phyloP scores from a whole-genome alignment of 352 stramenopile genomes.

The Globisporangium solare region DNA sequence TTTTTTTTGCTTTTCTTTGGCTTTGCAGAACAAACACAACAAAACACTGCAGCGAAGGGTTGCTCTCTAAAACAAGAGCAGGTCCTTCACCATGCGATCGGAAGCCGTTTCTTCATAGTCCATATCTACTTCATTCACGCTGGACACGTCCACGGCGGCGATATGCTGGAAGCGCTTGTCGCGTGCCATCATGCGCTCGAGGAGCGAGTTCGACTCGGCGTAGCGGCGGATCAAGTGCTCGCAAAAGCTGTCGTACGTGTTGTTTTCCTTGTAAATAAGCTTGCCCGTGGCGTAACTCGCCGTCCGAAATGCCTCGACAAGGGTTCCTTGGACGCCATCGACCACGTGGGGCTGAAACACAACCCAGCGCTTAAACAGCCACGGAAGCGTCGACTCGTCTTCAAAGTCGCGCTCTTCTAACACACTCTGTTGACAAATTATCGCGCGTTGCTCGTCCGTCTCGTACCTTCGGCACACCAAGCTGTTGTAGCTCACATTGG shows the following conservation, averaged over 20 bases:
- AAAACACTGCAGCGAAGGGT: conserved; percentile 1
- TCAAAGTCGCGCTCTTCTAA: conserved; percentile 80
- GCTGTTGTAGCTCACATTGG: conserved; percentile 86
- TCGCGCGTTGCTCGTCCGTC: conserved; percentile 46
- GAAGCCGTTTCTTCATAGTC: conserved; percentile 63
- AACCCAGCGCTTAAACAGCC: conserved; percentile 87
- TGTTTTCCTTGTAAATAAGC: conserved; percentile 87
- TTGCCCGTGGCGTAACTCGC: conserved; percentile 78
- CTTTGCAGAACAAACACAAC: conserved; percentile 4
- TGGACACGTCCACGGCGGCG: conserved; percentile 25
- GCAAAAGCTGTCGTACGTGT: conserved; percentile 88
- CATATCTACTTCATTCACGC: conserved; percentile 24
- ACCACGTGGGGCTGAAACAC: conserved; percentile 72
- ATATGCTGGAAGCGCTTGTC: conserved; percentile 67
- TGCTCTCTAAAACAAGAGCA: conserved; percentile 69
- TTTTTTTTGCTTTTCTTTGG: conserved; percentile 1
- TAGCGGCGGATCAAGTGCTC: conserved; percentile 86
- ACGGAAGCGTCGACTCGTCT: conserved; percentile 74
- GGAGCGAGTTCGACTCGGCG: conserved; percentile 75
- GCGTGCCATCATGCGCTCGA: conserved; percentile 81
- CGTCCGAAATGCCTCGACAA: conserved; percentile 79
- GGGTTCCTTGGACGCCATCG: conserved; percentile 70
- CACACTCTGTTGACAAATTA: conserved; percentile 85
- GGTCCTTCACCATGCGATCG: conserved; percentile 82
- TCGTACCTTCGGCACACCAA: conserved; percentile 62